Conservation (phyloP, 2,329 filamentous ascomycete species). For the Fusarium sulawesiense region DNA sequence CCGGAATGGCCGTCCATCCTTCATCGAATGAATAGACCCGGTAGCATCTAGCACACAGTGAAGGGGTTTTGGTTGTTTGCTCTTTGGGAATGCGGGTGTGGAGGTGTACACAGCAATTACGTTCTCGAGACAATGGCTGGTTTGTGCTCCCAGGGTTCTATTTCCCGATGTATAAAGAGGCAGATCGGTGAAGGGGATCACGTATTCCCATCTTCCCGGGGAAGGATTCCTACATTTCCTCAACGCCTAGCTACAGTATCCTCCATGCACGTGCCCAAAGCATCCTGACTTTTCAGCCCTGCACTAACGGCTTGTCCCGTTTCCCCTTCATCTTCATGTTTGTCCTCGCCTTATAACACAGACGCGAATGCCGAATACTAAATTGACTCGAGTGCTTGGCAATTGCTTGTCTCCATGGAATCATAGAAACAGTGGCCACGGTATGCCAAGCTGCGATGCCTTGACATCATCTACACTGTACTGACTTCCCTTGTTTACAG, state of each 20-base stretch:
- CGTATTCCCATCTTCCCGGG: neutral
- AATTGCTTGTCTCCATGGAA: neutral
- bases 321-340: conserved; percentile 19
- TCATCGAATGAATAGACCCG: conserved; percentile 8
- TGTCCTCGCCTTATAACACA: conserved; percentile 22
- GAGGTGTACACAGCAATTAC: neutral
- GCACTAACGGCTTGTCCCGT: conserved; percentile 5
- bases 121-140: conserved; percentile 15
- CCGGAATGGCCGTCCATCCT: conserved; percentile 3
- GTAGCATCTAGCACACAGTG: conserved; percentile 5
- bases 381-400: neutral
- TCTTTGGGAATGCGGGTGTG: neutral
- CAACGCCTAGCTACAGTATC: neutral
- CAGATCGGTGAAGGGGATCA: neutral
- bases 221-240: conserved; percentile 1
- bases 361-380: conserved; percentile 25
- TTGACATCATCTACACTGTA: conserved; percentile 1
- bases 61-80: conserved; percentile 8
- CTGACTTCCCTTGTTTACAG: neutral
- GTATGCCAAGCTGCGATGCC: neutral
- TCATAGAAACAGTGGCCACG: neutral
- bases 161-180: conserved; percentile 1
- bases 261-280: conserved; percentile 14
- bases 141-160: neutral
- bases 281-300: conserved; percentile 30